A percentile compares a stretch with the other conserved stretches of the same genome.
phyloP scores from a whole-genome alignment of 1,139 yeast genomes.

The Taphrina deformans region DNA sequence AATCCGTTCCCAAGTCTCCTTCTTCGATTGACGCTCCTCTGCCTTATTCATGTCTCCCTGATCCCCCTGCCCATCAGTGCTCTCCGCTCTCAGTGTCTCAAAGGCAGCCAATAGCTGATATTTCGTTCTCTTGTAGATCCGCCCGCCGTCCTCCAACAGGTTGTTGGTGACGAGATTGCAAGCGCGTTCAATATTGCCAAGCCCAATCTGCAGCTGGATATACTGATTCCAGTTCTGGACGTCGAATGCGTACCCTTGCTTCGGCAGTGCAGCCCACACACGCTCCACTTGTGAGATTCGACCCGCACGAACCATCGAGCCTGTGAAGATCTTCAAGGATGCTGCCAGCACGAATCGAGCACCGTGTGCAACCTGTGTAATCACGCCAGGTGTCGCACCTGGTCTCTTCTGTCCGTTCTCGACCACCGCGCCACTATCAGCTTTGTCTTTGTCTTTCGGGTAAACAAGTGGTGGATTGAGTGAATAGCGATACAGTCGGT shows the following conservation, averaged over 20 bases:
- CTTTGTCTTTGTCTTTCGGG: background rate
- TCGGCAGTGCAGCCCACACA: conserved; percentile 18
- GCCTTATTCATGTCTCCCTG: background rate
- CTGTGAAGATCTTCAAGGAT: conserved; percentile 9
- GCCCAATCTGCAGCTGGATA: conserved; percentile 7
- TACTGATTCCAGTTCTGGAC: conserved; percentile 23
- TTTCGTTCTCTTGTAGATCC: conserved; percentile 3
- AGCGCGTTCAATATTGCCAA: conserved; percentile 16
- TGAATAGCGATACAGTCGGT: conserved; percentile 18
- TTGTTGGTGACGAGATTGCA: background rate
- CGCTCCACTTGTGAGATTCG: conserved; percentile 16
- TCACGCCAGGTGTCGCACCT: background rate
- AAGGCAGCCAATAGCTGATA: background rate
- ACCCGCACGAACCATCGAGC: conserved; percentile 6
- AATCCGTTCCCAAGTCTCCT: background rate
- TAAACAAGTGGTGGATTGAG: background rate
- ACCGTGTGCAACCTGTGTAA: conserved; percentile 19
- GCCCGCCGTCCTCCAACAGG: background rate
- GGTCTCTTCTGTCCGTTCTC: background rate
- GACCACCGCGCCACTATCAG: background rate
- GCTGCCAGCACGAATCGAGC: conserved; percentile 20
- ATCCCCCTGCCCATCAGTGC: background rate
- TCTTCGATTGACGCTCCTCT: background rate
- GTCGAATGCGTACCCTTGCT: conserved; percentile 28
- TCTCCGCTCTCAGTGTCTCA: conserved; percentile 50